Evolutionary conservation across 306 rosid genomes (phyloP).

Genomic region (Albizia julibrissin): DNA sequence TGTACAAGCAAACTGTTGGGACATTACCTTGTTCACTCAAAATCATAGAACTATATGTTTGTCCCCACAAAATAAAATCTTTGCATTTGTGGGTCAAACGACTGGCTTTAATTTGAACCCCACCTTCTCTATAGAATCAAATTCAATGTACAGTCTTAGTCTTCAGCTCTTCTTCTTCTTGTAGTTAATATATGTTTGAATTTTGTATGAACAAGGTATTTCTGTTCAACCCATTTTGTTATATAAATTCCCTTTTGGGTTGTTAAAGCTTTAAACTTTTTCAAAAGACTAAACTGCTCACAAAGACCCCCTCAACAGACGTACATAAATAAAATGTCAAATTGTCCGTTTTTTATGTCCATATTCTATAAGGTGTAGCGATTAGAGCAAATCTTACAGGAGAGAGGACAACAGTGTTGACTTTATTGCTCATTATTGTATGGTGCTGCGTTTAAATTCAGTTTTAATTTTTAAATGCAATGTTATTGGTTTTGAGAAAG

Average conservation of each 20-base stretch:
- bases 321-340: background rate
- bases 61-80: background rate
- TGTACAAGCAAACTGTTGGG: background rate
- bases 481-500: background rate
- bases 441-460: background rate
- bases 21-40: background rate
- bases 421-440: background rate
- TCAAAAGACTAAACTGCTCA: background rate
- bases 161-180: too few relatives aligned
- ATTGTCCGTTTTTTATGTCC: background rate
- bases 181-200: too few relatives aligned
- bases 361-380: background rate
- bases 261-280: too few relatives aligned
- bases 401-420: background rate
- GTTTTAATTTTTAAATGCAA: background rate
- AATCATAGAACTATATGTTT: background rate
- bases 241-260: background rate
- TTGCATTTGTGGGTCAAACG: too few relatives aligned
- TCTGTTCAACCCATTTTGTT: background rate
- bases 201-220: too few relatives aligned
- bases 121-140: too few relatives aligned
- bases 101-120: too few relatives aligned
- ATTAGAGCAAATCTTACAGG: background rate
- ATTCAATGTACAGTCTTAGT: too few relatives aligned
- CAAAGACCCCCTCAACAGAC: background rate